Evolutionary conservation across 441 rosid species (phyloP), one percentile per base, ranked within the genome.

Genomic region (Jatropha podagrica): DNA sequence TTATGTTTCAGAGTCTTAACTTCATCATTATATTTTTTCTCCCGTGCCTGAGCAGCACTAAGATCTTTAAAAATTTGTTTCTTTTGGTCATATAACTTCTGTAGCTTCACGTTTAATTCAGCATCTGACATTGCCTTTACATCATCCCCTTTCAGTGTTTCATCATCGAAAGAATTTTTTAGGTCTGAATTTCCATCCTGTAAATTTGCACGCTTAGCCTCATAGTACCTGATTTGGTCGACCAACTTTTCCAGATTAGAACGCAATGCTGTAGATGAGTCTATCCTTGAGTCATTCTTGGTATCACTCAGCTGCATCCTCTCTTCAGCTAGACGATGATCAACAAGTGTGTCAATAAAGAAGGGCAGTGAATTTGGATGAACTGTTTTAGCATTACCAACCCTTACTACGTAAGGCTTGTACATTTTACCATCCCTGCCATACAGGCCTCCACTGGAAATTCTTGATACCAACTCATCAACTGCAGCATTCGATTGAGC

Each of bases 401-500:
- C 99, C 85, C 99, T 89, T 38, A 96, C 98, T 82, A 96, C 91
- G 83, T 92, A 94, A 41, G 99, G 99, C 82, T 88, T 91, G 86
- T 89, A 96, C 89, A 77, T 88, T 86, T 87, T 87, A 73, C 98
- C 99, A 84, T 94, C 95, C 75, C 86, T 74, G n/a, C 97, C 96
- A 79, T 87, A 87, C 52, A 96, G 96, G 55, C 99, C 98, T 82
- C 88, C 88, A 75, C 84, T 84, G 69, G 90, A 84, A 82, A 96
- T 89, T 77, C 99, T 90, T 64, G 97, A 90, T 68, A 96, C 98
- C 83, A 96, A 83, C 84, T 96, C 99, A 85, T 96, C 99, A 85
- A 96, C 99, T 55, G 99, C 99, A 71, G 99, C 99, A 88, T 96
- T 96, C 77, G 99, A 96, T 82, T 96, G 99, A 71, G 99, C 98